Base-by-base conservation (phyloP, 257 asterid species). In the Lavandula angustifolia region DNA sequence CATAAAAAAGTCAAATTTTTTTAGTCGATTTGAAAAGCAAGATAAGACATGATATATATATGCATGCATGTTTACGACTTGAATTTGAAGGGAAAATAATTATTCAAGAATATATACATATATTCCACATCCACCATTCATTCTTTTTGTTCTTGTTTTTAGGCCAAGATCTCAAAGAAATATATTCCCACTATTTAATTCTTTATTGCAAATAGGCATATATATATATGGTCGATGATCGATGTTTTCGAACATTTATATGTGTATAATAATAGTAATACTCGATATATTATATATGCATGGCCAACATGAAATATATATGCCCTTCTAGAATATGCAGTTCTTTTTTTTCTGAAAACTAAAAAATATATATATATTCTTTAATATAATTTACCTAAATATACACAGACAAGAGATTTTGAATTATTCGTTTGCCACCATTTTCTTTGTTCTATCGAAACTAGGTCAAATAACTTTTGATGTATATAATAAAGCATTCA, bases 361-460 rank as follows among this genome's bases (percentile, higher is more conserved):
- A 38, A 1, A 40, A 40, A 40, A 37, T 33, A 37, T 1, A 35
- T 35, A 8, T 8, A 8, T 1, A 2, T 40, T 40, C 37, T 18
- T 11, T 9, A 18, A 27, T 10, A 31, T 54, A 5, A 0, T 59
- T 55, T 34, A 31, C 11, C 50, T 16, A 40, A 42, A 67, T 17
- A 65, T 58, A 3, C 42, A 42, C 16, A 42, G 63, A 46, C 13
- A 44, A 66, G 68, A 69, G 50, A 67, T 43, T 61, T 58, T 34
- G 57, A 50, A 63, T 40, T 64, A 75, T 64, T 71, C 47, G 62
- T 51, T 72, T 68, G 66, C 73, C 73, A 75, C 61, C 80, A 61
- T 60, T 75, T 72, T 69, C 75, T 68, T 41, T 65, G 57, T 62
- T 43, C 58, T 71, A 70, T 73, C 13, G 43, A 61, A 77, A 69